Evolutionary conservation across 768 basidiomycete species (phyloP), one percentile per base, ranked within the genome.

Genomic region (Tricholoma hemisulphureum): DNA sequence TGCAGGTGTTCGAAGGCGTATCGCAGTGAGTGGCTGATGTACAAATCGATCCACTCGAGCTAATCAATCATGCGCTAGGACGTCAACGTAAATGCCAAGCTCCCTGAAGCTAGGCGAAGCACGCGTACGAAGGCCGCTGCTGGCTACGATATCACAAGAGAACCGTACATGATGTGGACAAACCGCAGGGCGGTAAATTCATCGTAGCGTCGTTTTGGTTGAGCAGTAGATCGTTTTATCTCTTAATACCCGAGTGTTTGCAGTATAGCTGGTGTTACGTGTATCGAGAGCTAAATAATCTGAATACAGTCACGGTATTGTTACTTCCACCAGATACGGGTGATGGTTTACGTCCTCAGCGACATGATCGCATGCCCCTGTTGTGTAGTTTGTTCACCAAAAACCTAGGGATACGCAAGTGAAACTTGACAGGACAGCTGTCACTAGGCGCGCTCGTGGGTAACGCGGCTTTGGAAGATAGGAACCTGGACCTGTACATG

Each of bases 111-210:
- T 4, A 83, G 92, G 48, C 87, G 91, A 37, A 93, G 89, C 69
- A 80, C 85, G 20, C 85, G 91, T 43, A 83, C 82, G 5, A 88
- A 87, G 66, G 78, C 80, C 43, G 74, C 77, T 26, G 72, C 77
- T 29, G 83, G 80, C 35, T 76, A 84, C 53, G 88, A 91, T 67
- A 77, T 91, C 58, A 75, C 80, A 29, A 83, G 90, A 65, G 90
- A 93, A 67, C 87, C 91, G 21, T 94, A 94, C 69, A 92, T 94
- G 91, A 75, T 80, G 72, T 94, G 93, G 92, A 84, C 85, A 58
- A 94, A 94, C 68, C 88, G 88, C 63, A 81, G 86, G 69, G 89
- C 90, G 46, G 76, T 80, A 43, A 77, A 76, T 65, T 67, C 75
- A 53, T 73, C 78, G 49, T 80, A 46, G 61, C 41, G 51, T 43